These are phyloP conservation scores for Leishmania martiniquensis DNA, from an alignment of 208 protist genomes.

Conservation along the genomic window DNA sequence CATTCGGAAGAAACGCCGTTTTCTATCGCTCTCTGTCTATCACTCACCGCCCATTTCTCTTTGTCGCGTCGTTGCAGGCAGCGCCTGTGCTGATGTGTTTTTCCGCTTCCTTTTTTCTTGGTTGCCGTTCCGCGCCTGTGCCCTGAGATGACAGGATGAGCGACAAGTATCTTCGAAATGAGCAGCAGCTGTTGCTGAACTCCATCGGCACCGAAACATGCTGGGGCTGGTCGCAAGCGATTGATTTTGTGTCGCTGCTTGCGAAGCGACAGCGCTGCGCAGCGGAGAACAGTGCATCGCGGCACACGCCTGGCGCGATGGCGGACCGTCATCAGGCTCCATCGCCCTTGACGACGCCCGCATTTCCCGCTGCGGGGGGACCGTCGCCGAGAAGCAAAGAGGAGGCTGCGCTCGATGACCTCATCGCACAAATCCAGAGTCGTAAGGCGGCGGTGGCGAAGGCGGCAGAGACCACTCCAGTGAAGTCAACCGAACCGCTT, in stretches of 20 bases:
- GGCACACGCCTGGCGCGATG: neutral
- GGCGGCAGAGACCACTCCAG: neutral
- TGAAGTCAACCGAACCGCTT: neutral
- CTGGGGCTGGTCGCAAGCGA: slow-evolving; percentile 90
- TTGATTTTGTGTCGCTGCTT: slow-evolving; percentile 75
- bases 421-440: slow-evolving; percentile 41
- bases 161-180: slow-evolving; percentile 85
- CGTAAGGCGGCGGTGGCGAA: slow-evolving; percentile 1
- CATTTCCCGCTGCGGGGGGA: neutral
- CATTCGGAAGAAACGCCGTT: neutral
- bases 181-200: slow-evolving; percentile 84
- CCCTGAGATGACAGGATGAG: slow-evolving; percentile 51
- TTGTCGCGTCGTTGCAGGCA: too few relatives aligned
- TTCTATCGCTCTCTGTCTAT: neutral
- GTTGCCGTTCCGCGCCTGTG: too few relatives aligned
- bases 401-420: slow-evolving; percentile 45
- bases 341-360: neutral
- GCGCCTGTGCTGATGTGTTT: neutral
- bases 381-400: slow-evolving; percentile 12
- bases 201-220: slow-evolving; percentile 80
- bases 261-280: slow-evolving; percentile 13
- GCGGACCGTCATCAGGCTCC: neutral
- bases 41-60: too few relatives aligned
- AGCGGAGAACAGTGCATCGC: neutral
- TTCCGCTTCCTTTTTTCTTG: too few relatives aligned